Evolutionary conservation across 345 rosid genomes (phyloP).

Genomic region (Brassica incana): DNA sequence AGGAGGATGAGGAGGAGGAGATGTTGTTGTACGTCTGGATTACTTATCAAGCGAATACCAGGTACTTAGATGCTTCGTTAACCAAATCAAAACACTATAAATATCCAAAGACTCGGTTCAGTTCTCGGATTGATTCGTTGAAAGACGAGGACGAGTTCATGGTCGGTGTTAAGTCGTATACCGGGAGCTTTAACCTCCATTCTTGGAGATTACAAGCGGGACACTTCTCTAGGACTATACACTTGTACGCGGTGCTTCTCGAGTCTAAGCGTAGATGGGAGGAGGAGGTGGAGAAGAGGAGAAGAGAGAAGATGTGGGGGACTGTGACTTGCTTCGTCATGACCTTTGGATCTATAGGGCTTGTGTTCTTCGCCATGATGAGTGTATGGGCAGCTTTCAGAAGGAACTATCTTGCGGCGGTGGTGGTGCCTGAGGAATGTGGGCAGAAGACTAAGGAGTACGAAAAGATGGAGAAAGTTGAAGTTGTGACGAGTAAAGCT

Average conservation of each 20-base stretch:
- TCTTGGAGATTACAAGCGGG: not conserved
- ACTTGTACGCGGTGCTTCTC: not conserved
- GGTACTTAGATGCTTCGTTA: not conserved
- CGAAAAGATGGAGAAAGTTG: not conserved
- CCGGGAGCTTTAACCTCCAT: not conserved
- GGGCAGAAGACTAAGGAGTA: not conserved
- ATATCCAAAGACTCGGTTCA: not conserved
- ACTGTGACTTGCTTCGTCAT: not conserved
- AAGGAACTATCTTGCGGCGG: not conserved
- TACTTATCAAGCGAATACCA: not conserved
- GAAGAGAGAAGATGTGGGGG: not conserved
- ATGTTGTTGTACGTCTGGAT: not conserved
- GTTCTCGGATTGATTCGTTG: not conserved
- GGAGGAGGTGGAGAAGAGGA: not conserved
- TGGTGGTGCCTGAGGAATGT: not conserved
- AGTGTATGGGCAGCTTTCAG: not conserved
- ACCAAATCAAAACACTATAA: not conserved
- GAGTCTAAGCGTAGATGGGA: not conserved
- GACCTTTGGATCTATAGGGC: not conserved
- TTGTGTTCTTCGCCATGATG: not conserved
- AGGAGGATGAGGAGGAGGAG: not conserved
- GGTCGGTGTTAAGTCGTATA: not conserved
- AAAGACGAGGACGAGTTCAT: not conserved
- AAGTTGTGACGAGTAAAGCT: not conserved
- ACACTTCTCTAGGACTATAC: not conserved